Evolutionary conservation across 1,139 yeast genomes (phyloP), one percentile per base, ranked within the genome.

Genomic region (Protomyces inundatus): DNA sequence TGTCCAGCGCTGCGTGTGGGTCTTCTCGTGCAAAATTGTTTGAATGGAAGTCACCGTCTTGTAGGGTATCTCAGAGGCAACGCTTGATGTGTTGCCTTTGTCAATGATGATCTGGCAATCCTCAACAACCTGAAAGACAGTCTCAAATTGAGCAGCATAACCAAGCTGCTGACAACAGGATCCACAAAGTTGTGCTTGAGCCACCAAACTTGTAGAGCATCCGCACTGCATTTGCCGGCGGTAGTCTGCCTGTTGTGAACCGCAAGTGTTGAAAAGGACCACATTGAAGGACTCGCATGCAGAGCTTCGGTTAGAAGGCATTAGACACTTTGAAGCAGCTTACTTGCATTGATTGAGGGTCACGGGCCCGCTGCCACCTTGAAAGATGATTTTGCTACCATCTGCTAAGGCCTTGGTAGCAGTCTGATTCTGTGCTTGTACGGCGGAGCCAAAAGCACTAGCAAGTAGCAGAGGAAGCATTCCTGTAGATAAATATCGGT

Each of bases 281-380:
- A 37, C 10, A 23, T 58, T 58, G 52, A 58, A 55, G 36, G 52
- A 39, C 2, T 56, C 51, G 37, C 62, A 58, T n/a, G 42, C 56
- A 32, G 45, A 37, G 36, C 48, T 42, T n/a, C 32, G 6, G 48
- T 42, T 5, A 42, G 48, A 9, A n/a, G 42, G 14, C 12, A 14
- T 14, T 4, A 12, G 42, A 6, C 10, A 14, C 3, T 5, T 9
- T 4, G 30, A 42, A 42, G 23, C n/a, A 5, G 7, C 48, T 42
- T 42, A 42, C 48, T 58, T 58, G 52, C 62, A 58, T 33, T 58
- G 62, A 58, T 40, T 37, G 35, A 58, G 35, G 32, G 55, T 58
- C 33, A 58, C 56, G 4, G 53, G 35, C 12, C 51, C 35, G 9
- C 56, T 14, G 16, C 30, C 9, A 14, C 48, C 48, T 42, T 42